Evolutionary conservation across 768 basidiomycete species (phyloP).

Genomic region (Krasilnikovozyma curviuscula): DNA sequence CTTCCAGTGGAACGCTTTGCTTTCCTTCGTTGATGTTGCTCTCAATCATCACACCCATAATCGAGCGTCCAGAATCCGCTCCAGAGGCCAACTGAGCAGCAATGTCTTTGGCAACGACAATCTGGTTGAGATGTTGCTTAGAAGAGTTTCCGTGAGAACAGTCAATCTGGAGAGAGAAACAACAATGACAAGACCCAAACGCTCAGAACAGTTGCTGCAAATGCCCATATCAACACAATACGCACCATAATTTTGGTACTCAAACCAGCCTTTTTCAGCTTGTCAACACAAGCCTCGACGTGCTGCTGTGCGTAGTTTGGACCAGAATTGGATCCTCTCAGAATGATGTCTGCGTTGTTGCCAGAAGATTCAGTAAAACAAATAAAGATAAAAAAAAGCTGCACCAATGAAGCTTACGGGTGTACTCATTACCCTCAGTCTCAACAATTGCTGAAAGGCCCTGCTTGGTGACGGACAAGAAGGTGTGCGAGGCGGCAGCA

Average conservation of each 20-base stretch:
- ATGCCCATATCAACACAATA: neutral
- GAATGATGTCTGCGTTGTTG: constrained; percentile 87
- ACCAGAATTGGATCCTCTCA: constrained; percentile 72
- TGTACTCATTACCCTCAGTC: constrained; percentile 43
- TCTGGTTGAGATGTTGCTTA: constrained; percentile 77
- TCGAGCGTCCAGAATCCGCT: neutral
- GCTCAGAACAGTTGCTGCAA: neutral
- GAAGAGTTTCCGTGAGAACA: constrained; percentile 92
- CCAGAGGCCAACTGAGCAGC: constrained; percentile 27
- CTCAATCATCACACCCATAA: constrained; percentile 86
- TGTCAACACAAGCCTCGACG: constrained; percentile 53
- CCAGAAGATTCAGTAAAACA: constrained; percentile 28
- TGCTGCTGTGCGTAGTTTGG: constrained; percentile 71
- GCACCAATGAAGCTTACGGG: neutral
- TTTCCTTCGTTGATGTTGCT: constrained; percentile 45
- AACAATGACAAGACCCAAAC: neutral
- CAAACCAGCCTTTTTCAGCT: constrained; percentile 59
- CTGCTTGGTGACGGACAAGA: constrained; percentile 92
- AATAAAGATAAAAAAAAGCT: neutral
- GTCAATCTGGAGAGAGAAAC: constrained; percentile 44
- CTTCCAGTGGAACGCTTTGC: constrained; percentile 40
- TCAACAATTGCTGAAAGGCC: constrained; percentile 55
- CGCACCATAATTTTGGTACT: constrained; percentile 68
- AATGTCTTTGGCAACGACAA: constrained; percentile 74
- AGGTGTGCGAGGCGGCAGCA: constrained; percentile 75